Evolutionary conservation across 192 early-diverging fungal species (phyloP).

Genomic region (Backusella tuberculispora): DNA sequence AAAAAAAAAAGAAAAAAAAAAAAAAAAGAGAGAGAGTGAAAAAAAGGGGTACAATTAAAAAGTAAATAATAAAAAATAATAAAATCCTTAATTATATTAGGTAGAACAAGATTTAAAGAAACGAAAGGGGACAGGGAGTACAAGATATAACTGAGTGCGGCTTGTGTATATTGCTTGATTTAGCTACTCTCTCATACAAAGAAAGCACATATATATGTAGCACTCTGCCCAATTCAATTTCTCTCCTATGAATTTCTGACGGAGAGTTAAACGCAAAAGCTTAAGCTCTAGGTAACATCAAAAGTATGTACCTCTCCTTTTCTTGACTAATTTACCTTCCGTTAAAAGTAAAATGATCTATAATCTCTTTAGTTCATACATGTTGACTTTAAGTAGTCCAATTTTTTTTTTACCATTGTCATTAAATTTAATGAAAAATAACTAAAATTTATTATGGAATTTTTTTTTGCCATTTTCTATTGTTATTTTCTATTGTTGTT

Average conservation of each 20-base stretch:
- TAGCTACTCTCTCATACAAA: constrained; percentile 8
- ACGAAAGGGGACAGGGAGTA: constrained; percentile 9
- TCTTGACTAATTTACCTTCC: constrained; percentile 7
- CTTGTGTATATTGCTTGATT: constrained; percentile 12
- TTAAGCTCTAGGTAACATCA: constrained; percentile 11
- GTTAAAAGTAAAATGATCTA: constrained; percentile 14
- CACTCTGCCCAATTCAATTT: background rate
- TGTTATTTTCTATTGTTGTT: background rate
- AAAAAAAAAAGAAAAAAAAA: background rate
- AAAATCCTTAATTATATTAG: constrained; percentile 2
- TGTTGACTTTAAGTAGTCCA: background rate
- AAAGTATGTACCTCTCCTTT: background rate
- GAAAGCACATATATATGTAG: background rate
- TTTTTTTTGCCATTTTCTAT: background rate
- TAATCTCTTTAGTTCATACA: background rate
- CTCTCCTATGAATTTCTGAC: constrained; percentile 4
- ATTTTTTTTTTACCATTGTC: background rate
- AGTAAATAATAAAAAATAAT: background rate
- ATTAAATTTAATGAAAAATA: background rate
- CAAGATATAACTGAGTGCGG: constrained; percentile 7
- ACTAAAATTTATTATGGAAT: background rate
- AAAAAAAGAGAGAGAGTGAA: background rate
- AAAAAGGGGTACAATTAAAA: constrained; percentile 8
- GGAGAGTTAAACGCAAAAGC: constrained; percentile 7
- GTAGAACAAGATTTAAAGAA: constrained; percentile 15